Conservation (phyloP, 495 filamentous ascomycete genomes). For the Penicillium dipodomyicola region DNA sequence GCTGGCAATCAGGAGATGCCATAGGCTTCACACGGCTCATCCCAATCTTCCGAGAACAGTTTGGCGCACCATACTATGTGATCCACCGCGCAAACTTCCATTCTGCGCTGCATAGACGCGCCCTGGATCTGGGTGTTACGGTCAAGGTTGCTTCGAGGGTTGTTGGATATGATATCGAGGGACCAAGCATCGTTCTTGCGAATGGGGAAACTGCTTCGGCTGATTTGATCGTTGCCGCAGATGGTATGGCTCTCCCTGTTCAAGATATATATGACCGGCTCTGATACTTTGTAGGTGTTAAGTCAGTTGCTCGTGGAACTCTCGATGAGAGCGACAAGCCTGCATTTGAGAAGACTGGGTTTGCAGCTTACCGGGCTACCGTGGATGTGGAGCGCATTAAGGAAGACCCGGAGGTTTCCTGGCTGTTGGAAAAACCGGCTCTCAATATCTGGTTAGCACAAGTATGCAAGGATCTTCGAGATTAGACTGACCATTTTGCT, state of each 20-base stretch:
- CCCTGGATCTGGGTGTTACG: slow-evolving; percentile 34
- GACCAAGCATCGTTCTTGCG: slow-evolving; percentile 22
- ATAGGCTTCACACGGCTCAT: slow-evolving; percentile 39
- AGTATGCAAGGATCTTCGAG: background rate
- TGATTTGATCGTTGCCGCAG: slow-evolving; percentile 47
- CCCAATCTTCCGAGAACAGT: slow-evolving; percentile 36
- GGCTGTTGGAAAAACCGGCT: slow-evolving; percentile 38
- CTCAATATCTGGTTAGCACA: slow-evolving; percentile 42
- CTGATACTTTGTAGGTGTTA: slow-evolving; percentile 27
- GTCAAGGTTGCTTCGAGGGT: slow-evolving; percentile 27
- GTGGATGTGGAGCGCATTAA: slow-evolving; percentile 43
- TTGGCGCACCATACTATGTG: slow-evolving; percentile 41
- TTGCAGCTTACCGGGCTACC: slow-evolving; percentile 44
- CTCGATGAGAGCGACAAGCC: slow-evolving; percentile 24
- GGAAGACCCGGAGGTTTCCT: slow-evolving; percentile 35
- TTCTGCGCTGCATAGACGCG: slow-evolving; percentile 29
- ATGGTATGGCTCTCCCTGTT: slow-evolving; percentile 28
- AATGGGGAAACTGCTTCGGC: slow-evolving; percentile 14
- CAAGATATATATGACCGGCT: background rate
- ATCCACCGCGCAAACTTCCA: slow-evolving; percentile 48
- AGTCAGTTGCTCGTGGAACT: slow-evolving; percentile 32
- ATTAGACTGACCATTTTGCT: background rate
- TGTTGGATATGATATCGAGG: slow-evolving; percentile 22
- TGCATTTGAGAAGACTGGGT: slow-evolving; percentile 23
- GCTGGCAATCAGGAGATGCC: slow-evolving; percentile 41